Evolutionary conservation across 257 asterid species (phyloP), one percentile per base, ranked within the genome.

Genomic region (Nicotiana obtusifolia): DNA sequence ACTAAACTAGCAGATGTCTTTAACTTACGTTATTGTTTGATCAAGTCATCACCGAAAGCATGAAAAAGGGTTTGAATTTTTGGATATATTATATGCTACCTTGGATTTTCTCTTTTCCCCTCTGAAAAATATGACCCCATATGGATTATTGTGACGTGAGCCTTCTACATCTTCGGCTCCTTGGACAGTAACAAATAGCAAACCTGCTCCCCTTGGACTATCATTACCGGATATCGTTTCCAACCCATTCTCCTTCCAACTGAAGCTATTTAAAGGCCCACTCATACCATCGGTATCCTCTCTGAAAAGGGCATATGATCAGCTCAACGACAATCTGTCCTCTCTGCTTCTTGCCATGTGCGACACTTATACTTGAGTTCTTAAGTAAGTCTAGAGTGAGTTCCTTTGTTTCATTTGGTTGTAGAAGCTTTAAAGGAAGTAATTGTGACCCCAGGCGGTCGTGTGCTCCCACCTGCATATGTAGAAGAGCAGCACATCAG

Each of bases 141-240:
- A 94, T 2, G 98, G 98, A 85, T 94, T 94, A 85, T 87, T 93
- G 78, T 93, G 98, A 9, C 91, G 92, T 5, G 84, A 88, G 15
- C 98, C 98, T 69, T 94, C 98, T 3, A 94, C 93, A 31, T 94
- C 90, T 4, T 90, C 88, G 7, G 98, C 98, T 19, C 96, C 97
- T 84, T 90, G 93, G 41, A 94, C 88, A 3, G 87, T 89, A 78
- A 93, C 91, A 78, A 92, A 84, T 76, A 94, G 93, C 69, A 94
- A 77, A 82, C 98, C 98, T 6, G 97, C 94, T 71, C 95, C 95
- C 0, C 81, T 66, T 35, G 88, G 85, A 86, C 89, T 87, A 68
- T 82, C 65, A 28, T 85, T 82, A 85, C 90, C 87, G 56, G 91
- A 82, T 78, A 41, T 81, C 16, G 89, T 77, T 73, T 89, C 90